phyloP scores from a whole-genome alignment of 2,329 filamentous ascomycete species.

The Emericellopsis cladophorae region DNA sequence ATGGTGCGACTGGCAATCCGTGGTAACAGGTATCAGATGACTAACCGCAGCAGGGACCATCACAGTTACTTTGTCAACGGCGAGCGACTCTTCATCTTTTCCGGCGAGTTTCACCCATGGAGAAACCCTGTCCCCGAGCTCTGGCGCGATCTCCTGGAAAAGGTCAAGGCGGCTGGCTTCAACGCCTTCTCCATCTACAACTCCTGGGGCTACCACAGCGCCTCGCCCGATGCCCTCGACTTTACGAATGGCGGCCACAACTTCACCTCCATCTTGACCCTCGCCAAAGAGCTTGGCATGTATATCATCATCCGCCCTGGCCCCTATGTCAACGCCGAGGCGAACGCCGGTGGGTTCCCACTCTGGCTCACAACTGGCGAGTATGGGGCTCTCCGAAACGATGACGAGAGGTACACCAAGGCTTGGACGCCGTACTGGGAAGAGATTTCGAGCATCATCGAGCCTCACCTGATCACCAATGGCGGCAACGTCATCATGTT shows the following conservation, averaged over 20 bases:
- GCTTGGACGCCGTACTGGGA: slow-evolving; percentile 42
- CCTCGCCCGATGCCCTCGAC: slow-evolving; percentile 16
- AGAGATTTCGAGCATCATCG: slow-evolving; percentile 34
- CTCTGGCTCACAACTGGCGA: slow-evolving; percentile 50
- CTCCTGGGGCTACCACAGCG: slow-evolving; percentile 27
- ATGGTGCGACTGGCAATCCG: slow-evolving; percentile 10
- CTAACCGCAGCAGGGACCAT: slow-evolving; percentile 18
- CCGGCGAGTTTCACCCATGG: slow-evolving; percentile 29
- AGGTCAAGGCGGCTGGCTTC: slow-evolving; percentile 28
- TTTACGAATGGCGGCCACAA: slow-evolving; percentile 21
- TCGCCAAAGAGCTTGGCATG: slow-evolving; percentile 32
- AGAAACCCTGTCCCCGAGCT: slow-evolving; percentile 25
- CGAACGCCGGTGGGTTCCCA: slow-evolving; percentile 48
- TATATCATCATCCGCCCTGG: slow-evolving; percentile 36
- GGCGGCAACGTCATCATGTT: slow-evolving; percentile 43
- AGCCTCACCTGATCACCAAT: slow-evolving; percentile 40
- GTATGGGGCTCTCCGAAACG: slow-evolving; percentile 38
- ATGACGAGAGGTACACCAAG: slow-evolving; percentile 36
- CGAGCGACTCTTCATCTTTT: slow-evolving; percentile 27
- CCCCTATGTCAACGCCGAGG: slow-evolving; percentile 52
- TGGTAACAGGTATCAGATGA: neutral
- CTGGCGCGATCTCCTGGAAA: slow-evolving; percentile 27
- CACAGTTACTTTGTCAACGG: slow-evolving; percentile 27
- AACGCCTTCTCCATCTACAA: slow-evolving; percentile 29
- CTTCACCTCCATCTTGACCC: slow-evolving; percentile 31